phyloP scores from a whole-genome alignment of 306 rosid species.

The Corylus americana region DNA sequence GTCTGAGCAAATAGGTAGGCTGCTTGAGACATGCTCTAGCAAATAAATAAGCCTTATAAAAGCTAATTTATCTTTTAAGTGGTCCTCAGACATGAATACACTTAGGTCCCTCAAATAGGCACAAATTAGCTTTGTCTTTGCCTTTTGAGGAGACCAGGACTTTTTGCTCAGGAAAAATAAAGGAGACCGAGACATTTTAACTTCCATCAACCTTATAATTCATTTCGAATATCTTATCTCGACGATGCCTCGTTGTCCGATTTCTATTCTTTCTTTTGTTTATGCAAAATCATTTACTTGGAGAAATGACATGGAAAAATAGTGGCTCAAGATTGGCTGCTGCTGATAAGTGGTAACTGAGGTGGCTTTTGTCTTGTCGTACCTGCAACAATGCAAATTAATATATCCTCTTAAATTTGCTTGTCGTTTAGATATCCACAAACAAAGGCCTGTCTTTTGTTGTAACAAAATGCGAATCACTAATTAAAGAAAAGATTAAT shows the following conservation, averaged over 20 bases:
- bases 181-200: not conserved
- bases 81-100: slow-evolving; percentile 27
- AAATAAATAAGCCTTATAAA: no score
- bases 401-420: no score
- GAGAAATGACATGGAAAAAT: not conserved
- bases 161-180: no score
- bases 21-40: no score
- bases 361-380: not conserved
- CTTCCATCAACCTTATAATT: not conserved
- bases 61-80: not conserved
- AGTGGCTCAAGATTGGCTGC: not conserved
- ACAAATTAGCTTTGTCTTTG: not conserved
- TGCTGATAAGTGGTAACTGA: no score
- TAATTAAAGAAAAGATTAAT: no score
- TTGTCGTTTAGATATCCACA: no score
- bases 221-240: not conserved
- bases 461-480: no score
- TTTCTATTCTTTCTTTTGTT: not conserved
- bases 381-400: no score
- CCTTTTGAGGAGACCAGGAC: not conserved
- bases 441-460: no score
- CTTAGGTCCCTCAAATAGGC: not conserved
- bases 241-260: not conserved
- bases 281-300: not conserved
- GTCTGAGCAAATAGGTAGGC: no score